Conservation (phyloP, 2,329 filamentous ascomycete genomes). For the Fusarium sp. region DNA sequence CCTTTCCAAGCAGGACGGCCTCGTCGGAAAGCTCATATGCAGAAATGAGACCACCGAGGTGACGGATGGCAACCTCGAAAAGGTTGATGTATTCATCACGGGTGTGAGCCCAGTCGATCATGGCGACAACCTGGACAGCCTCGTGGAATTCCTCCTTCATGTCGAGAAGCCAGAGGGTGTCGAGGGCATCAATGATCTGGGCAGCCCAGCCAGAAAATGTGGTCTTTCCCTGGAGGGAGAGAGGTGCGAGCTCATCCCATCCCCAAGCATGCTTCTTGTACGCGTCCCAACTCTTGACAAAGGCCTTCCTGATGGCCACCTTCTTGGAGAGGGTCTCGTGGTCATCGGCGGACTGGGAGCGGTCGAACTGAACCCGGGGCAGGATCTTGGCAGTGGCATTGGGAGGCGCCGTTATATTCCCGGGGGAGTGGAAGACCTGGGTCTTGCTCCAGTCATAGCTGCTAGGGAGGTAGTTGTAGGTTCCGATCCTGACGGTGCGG, state of each 20-base stretch:
- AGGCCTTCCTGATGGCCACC: conserved; percentile 52
- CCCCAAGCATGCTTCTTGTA: conserved; percentile 67
- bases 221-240: conserved; percentile 58
- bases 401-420: conserved; percentile 48
- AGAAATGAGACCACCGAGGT: conserved; percentile 62
- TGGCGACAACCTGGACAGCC: conserved; percentile 59
- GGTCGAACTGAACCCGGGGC: conserved; percentile 56
- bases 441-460: conserved; percentile 53
- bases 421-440: conserved; percentile 46
- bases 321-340: conserved; percentile 48
- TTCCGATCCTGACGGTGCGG: conserved; percentile 32
- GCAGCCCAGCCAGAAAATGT: conserved; percentile 67
- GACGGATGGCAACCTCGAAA: conserved; percentile 72
- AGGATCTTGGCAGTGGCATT: conserved; percentile 47
- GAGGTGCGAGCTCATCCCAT: conserved; percentile 65
- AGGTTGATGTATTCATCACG: conserved; percentile 59
- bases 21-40: conserved; percentile 64
- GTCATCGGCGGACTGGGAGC: conserved; percentile 54
- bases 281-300: conserved; percentile 60
- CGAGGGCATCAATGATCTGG: conserved; percentile 68
- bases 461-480: conserved; percentile 47
- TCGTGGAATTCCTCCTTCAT: conserved; percentile 64
- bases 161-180: conserved; percentile 70
- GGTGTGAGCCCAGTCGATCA: conserved; percentile 66
- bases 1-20: conserved; percentile 59